phyloP scores from a whole-genome alignment of 257 asterid genomes.

The Linderniella brevidens region DNA sequence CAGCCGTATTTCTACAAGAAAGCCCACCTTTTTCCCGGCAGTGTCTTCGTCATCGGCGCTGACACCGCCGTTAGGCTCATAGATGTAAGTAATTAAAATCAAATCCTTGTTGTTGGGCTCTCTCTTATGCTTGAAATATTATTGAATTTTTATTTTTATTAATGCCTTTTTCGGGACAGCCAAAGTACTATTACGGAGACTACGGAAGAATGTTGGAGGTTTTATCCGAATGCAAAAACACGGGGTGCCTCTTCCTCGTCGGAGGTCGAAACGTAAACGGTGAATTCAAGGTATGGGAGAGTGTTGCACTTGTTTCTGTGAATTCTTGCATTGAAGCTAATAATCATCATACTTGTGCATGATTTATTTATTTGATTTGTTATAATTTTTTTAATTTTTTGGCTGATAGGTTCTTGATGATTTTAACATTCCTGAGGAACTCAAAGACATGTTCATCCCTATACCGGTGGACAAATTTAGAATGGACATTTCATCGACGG shows the following conservation, averaged over 20 bases:
- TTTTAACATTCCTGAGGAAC: slow-evolving; percentile 56
- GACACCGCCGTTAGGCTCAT: slow-evolving; percentile 85
- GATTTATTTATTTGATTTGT: too few species aligned
- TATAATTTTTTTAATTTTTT: neutral
- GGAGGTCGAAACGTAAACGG: slow-evolving; percentile 67
- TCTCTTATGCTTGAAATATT: neutral
- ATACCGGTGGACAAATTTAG: slow-evolving; percentile 63
- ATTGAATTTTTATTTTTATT: neutral
- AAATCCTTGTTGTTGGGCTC: neutral
- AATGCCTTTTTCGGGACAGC: slow-evolving; percentile 30
- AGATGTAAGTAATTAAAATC: slow-evolving; percentile 36
- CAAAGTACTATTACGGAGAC: slow-evolving; percentile 69
- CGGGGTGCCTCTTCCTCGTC: slow-evolving; percentile 78
- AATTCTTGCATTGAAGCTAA: neutral
- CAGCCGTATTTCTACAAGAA: slow-evolving; percentile 94
- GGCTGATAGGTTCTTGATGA: slow-evolving; percentile 73
- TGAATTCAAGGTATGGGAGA: slow-evolving; percentile 45
- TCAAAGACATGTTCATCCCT: slow-evolving; percentile 56
- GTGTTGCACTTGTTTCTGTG: neutral
- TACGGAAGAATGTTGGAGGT: slow-evolving; percentile 54
- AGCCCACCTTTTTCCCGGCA: slow-evolving; percentile 89
- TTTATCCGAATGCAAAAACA: slow-evolving; percentile 62
- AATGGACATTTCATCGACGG: slow-evolving; percentile 79
- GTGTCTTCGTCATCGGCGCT: slow-evolving; percentile 80
- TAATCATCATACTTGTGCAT: slow-evolving; percentile 1